These are phyloP conservation scores for Magnusiomyces paraingens DNA, from an alignment of 1,139 yeast species.

Conservation along the genomic window DNA sequence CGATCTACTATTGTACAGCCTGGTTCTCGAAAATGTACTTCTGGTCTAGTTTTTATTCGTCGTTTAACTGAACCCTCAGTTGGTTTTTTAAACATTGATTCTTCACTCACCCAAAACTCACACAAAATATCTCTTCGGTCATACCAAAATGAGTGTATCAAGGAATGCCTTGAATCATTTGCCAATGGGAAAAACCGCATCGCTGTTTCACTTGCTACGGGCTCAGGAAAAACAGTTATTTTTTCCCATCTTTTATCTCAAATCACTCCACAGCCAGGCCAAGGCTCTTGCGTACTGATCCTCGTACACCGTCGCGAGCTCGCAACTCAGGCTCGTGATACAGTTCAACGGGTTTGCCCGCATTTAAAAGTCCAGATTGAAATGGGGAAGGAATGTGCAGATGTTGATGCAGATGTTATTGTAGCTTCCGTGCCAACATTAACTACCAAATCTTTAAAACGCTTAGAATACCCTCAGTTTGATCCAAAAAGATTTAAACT, in stretches of 20 bases:
- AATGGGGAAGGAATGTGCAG: conserved; percentile 49
- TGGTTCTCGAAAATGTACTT: too few relatives aligned
- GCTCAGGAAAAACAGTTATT: conserved; percentile 93
- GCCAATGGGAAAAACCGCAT: conserved; percentile 46
- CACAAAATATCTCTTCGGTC: conserved; percentile 37
- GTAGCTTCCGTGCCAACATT: conserved; percentile 76
- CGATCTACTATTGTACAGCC: too few relatives aligned
- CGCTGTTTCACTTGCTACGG: conserved; percentile 87
- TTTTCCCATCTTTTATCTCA: conserved; percentile 58
- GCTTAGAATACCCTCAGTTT: conserved; percentile 44
- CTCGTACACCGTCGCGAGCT: conserved; percentile 81
- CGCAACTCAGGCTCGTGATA: conserved; percentile 58
- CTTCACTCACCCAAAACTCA: neutral
- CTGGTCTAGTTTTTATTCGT: too few relatives aligned
- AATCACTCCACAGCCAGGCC: conserved; percentile 36
- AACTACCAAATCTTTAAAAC: conserved; percentile 30
- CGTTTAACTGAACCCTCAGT: too few relatives aligned
- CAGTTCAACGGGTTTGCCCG: conserved; percentile 47
- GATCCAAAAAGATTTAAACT: conserved; percentile 57
- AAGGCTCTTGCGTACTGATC: conserved; percentile 52
- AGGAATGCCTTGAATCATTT: conserved; percentile 48
- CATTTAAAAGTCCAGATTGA: conserved; percentile 56
- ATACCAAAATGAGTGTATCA: conserved; percentile 70
- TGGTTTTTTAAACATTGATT: too few relatives aligned
- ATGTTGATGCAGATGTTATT: conserved; percentile 51